A percentile compares a stretch with the other conserved stretches of the same genome.
Evolutionary conservation across 179 eudicot genomes (phyloP).

Genomic region (Sideroxylon spinosum): DNA sequence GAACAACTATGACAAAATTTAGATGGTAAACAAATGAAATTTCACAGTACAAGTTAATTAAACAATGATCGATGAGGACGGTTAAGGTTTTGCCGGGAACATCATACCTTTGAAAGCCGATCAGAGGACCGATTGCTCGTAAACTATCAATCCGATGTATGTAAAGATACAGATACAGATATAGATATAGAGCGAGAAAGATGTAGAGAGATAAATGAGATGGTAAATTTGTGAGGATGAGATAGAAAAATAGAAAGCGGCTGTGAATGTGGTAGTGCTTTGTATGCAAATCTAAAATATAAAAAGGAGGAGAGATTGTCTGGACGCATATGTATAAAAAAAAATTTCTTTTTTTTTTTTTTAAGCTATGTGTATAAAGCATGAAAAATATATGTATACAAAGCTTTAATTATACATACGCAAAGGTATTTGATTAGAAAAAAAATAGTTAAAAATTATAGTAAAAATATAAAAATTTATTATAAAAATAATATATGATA

Average conservation of each 20-base stretch:
- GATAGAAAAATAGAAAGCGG: neutral
- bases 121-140: slow-evolving; percentile 3
- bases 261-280: neutral
- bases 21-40: neutral
- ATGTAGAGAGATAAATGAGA: neutral
- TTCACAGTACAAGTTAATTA: neutral
- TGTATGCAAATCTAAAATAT: too few relatives aligned
- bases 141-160: slow-evolving; percentile 3
- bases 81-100: neutral
- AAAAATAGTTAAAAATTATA: too few relatives aligned
- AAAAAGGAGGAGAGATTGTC: too few relatives aligned
- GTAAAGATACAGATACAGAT: neutral
- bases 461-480: too few relatives aligned
- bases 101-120: slow-evolving; percentile 2
- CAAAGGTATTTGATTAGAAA: too few relatives aligned
- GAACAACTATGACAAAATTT: neutral
- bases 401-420: too few relatives aligned
- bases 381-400: too few relatives aligned
- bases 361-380: too few relatives aligned
- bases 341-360: too few relatives aligned
- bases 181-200: neutral
- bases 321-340: too few relatives aligned
- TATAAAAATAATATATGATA: too few relatives aligned
- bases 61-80: neutral
- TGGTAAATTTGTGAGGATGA: neutral